A percentile compares a stretch with the other conserved stretches of the same genome.
Evolutionary conservation across 192 early-diverging fungal species (phyloP).

Genomic region (Coemansia sp.): DNA sequence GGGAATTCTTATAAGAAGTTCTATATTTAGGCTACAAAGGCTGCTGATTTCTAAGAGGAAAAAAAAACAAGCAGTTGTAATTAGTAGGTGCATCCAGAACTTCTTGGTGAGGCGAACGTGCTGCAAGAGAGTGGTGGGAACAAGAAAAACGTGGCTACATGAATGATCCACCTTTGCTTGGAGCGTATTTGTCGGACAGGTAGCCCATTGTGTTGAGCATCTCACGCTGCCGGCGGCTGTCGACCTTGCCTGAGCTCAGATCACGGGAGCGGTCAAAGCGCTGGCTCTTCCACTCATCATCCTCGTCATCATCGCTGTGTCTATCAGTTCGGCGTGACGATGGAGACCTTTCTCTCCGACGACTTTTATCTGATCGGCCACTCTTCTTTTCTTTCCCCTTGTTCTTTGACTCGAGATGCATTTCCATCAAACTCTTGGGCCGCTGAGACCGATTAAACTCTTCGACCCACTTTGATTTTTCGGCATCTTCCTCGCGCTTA

Average conservation of each 20-base stretch:
- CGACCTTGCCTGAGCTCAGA: constrained; percentile 17
- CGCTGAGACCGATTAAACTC: constrained; percentile 44
- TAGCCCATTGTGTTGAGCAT: constrained; percentile 34
- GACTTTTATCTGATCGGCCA: not conserved
- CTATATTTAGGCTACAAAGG: not conserved
- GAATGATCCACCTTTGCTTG: constrained; percentile 35
- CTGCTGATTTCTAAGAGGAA: not conserved
- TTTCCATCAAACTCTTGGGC: constrained; percentile 51
- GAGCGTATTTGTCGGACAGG: constrained; percentile 39
- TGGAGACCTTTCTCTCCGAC: not conserved
- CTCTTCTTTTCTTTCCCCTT: constrained; percentile 10
- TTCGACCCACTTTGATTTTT: constrained; percentile 36
- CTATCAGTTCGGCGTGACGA: not conserved
- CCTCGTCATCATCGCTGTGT: constrained; percentile 6
- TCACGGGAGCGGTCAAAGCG: constrained; percentile 36
- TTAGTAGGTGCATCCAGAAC: constrained; percentile 6
- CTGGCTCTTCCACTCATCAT: constrained; percentile 33
- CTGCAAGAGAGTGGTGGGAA: not conserved
- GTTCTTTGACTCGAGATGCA: constrained; percentile 36
- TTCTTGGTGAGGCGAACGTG: not conserved
- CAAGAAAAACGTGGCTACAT: constrained; percentile 6
- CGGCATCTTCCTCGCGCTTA: constrained; percentile 25
- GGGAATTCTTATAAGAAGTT: not conserved
- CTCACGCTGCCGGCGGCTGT: constrained; percentile 21
- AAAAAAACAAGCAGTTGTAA: not conserved